Evolutionary conservation across 2,329 filamentous ascomycete genomes (phyloP), one percentile per base, ranked within the genome.

Genomic region (Tricladium varicosporioides): DNA sequence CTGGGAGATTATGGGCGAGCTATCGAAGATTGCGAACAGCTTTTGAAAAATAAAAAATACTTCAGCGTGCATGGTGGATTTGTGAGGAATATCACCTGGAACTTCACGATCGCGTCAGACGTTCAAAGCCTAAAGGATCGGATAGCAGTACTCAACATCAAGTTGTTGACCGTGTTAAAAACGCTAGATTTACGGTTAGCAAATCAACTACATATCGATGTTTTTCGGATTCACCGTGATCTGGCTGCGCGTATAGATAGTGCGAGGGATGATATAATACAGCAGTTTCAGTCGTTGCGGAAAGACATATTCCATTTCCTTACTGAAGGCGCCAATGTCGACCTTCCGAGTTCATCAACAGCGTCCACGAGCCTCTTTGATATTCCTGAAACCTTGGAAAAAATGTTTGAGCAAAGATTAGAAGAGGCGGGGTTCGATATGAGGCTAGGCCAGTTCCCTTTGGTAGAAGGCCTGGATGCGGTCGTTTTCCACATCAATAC

Each of bases 11-110:
- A 60, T 44, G 19, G 52, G 15, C 46, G 33, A 27, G 58, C 58
- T 8, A 51, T 60, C 19, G 32, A 18, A 13, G 58, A 60, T 31
- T 60, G 58, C 31, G 18, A 53, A 27, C 54, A 52, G 27, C 51
- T 60, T 16, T 55, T 60, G 5, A 32, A 53, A 22, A 51, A 60
- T 15, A 60, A 60, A 36, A 44, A 69, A 64, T 2, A 60, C 16
- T 61, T 59, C 45, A 48, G 50, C 14, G 58, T 59, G 27, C 56
- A 56, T 27, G 46, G 58, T 11, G 56, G 54, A 36, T 59, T 59
- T 51, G 59, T 50, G 11, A 50, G 57, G 33, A 63, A 61, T 32
- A 53, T 61, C 31, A 52, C 54, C 42, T 63, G 60, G 60, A 53
- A 63, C 45, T 27, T 54, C 9, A 49, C 59, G 14, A 46, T 63